Percentiles rank a stretch among this genome's conserved stretches.
These are phyloP conservation scores for Pleoardoris graminearum DNA, from an alignment of 2,329 filamentous ascomycete genomes.

Conservation along the genomic window DNA sequence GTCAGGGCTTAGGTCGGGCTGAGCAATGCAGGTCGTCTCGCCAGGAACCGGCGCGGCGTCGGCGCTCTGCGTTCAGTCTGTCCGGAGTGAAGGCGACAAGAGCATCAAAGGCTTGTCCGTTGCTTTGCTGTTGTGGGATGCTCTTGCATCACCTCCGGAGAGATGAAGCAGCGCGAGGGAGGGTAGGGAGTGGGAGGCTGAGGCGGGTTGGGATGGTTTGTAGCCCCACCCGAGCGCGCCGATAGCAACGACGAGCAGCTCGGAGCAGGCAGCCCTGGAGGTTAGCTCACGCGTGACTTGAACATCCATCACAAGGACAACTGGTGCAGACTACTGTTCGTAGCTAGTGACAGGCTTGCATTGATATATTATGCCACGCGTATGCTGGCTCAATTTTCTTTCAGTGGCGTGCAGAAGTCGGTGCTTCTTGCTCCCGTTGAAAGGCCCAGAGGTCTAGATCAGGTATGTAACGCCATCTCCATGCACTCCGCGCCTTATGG, in stretches of 20 bases:
- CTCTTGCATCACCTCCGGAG: slow-evolving; percentile 33
- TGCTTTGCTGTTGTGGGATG: slow-evolving; percentile 14
- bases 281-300: slow-evolving; percentile 13
- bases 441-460: slow-evolving; percentile 7
- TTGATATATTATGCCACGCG: slow-evolving; percentile 5
- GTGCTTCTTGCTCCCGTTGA: background rate
- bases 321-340: background rate
- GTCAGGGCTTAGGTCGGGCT: slow-evolving; percentile 3
- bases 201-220: background rate
- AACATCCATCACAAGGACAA: slow-evolving; percentile 16
- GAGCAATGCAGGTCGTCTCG: slow-evolving; percentile 11
- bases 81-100: slow-evolving; percentile 31
- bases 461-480: slow-evolving; percentile 62
- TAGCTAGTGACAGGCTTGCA: slow-evolving; percentile 4
- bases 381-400: background rate
- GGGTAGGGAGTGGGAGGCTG: slow-evolving; percentile 13
- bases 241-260: background rate
- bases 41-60: slow-evolving; percentile 15
- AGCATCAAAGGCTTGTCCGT: slow-evolving; percentile 28
- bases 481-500: slow-evolving; percentile 62
- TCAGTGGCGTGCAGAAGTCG: background rate
- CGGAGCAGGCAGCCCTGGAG: background rate
- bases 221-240: background rate
- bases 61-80: slow-evolving; percentile 10
- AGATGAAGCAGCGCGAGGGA: slow-evolving; percentile 13